Evolutionary conservation across 768 basidiomycete species (phyloP), one percentile per base, ranked within the genome.

Genomic region (Collybiopsis luxurians): DNA sequence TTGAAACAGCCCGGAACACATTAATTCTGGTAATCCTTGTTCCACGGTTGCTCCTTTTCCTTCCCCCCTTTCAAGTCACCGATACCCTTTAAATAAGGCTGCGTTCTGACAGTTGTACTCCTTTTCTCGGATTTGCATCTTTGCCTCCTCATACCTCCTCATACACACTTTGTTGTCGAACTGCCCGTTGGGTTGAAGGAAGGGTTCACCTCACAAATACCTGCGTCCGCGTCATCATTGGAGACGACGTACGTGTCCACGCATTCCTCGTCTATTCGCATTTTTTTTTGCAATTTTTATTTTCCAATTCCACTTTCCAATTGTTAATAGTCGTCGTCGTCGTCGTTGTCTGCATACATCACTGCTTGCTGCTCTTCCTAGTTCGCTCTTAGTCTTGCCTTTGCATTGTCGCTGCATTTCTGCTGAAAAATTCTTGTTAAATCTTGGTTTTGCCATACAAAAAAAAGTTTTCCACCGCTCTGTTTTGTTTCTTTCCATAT

Each of bases 341-440:
- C 48, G 51, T 54, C 53, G 53, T 42, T 45, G 53, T 34, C 43
- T 54, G 53, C 53, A 43, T 44, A 27, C 26, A 52, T 43, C 31
- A 19, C 21, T 54, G 21, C 50, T 34, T 36, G 48, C 19, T 53
- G 34, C 42, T 44, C n/a, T n/a, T 5, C 42, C 24, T 27, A 42
- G 12, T 53, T 42, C 23, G 51, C 51, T 44, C 42, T 44, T 23
- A 42, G 23, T 42, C 40, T n/a, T 53, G n/a, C 53, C 28, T 31
- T n/a, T 42, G 53, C 42, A 54, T 54, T 44, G 39, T 54, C 42
- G 53, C 26, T 54, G 19, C 23, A 13, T 27, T 44, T 44, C 23
- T 44, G n/a, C 17, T 6, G 17, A 44, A n/a, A 47, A 24, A 42
- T 28, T 54, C n/a, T 31, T 54, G 40, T 28, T 23, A 30, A 23